Evolutionary conservation across 345 rosid species (phyloP).

Genomic region (Arabidopsis suecica): DNA sequence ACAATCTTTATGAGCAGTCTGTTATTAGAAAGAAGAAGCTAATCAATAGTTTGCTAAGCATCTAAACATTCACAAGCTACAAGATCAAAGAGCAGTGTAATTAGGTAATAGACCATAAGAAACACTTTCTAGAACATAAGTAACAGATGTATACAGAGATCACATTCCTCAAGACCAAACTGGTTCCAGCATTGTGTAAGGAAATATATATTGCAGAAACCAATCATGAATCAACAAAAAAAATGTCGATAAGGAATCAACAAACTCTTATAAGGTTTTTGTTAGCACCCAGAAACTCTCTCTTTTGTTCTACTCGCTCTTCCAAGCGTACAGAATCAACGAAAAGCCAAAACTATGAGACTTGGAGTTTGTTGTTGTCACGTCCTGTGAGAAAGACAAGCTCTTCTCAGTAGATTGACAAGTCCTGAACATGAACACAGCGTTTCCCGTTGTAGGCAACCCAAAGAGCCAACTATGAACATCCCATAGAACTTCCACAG

Average conservation of each 20-base stretch:
- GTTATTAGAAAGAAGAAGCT: not conserved
- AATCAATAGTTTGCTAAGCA: not conserved
- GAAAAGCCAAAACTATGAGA: conserved; percentile 77
- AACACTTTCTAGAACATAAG: not conserved
- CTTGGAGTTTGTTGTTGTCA: conserved; percentile 51
- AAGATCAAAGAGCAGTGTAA: not conserved
- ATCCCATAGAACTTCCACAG: conserved; percentile 94
- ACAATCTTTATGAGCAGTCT: no score
- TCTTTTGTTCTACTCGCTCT: conserved; percentile 56
- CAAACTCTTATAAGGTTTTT: conserved; percentile 24
- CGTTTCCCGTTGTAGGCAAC: conserved; percentile 65
- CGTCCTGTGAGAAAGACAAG: conserved; percentile 56
- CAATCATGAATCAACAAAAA: conserved; percentile 32
- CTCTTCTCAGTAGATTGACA: conserved; percentile 56
- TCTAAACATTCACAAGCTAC: not conserved
- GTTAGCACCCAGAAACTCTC: conserved; percentile 34
- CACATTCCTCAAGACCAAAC: conserved; percentile 14
- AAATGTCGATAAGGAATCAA: conserved; percentile 44
- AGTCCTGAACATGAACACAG: conserved; percentile 90
- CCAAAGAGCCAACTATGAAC: conserved; percentile 96
- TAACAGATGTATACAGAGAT: conserved; percentile 17
- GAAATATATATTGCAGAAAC: conserved; percentile 16
- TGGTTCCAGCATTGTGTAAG: conserved; percentile 14
- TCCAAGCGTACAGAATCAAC: conserved; percentile 69
- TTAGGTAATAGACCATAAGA: conserved; percentile 8